Evolutionary conservation across 805 yeast species (phyloP).

Genomic region (Lipomyces sp.): DNA sequence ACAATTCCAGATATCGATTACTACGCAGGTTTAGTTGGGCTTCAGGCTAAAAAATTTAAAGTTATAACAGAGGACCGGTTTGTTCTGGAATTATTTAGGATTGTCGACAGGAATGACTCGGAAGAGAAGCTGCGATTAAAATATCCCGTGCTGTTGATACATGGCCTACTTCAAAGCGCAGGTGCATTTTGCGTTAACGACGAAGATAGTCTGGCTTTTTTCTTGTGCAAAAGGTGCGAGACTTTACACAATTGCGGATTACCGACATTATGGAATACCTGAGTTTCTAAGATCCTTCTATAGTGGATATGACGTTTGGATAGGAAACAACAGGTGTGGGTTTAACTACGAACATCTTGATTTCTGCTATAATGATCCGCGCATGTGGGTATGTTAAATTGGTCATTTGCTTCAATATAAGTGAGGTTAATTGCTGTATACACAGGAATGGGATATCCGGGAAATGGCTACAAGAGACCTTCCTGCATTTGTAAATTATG

Average conservation of each 20-base stretch:
- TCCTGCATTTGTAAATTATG: constrained; percentile 65
- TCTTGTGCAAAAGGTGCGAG: constrained; percentile 42
- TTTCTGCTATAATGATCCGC: constrained; percentile 43
- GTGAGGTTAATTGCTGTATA: neutral
- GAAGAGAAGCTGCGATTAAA: constrained; percentile 35
- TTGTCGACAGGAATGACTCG: constrained; percentile 49
- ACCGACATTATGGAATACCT: neutral
- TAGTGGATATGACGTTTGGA: constrained; percentile 79
- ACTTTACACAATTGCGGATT: neutral
- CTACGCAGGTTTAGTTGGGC: constrained; percentile 60
- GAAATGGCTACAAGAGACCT: constrained; percentile 79
- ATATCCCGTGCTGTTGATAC: constrained; percentile 72
- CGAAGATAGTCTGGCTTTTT: constrained; percentile 63
- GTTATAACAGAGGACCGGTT: constrained; percentile 79
- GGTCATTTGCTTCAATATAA: too few relatives aligned
- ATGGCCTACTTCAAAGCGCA: constrained; percentile 83
- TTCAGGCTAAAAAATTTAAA: constrained; percentile 56
- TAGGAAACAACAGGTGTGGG: constrained; percentile 88
- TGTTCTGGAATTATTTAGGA: constrained; percentile 59
- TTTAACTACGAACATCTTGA: constrained; percentile 65
- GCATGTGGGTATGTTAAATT: constrained; percentile 59
- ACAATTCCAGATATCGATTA: constrained; percentile 58
- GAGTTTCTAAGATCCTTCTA: neutral
- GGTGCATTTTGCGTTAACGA: constrained; percentile 88
- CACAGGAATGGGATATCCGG: constrained; percentile 81